Evolutionary conservation across 768 basidiomycete species (phyloP).

Genomic region (Butyriboletus loyo): DNA sequence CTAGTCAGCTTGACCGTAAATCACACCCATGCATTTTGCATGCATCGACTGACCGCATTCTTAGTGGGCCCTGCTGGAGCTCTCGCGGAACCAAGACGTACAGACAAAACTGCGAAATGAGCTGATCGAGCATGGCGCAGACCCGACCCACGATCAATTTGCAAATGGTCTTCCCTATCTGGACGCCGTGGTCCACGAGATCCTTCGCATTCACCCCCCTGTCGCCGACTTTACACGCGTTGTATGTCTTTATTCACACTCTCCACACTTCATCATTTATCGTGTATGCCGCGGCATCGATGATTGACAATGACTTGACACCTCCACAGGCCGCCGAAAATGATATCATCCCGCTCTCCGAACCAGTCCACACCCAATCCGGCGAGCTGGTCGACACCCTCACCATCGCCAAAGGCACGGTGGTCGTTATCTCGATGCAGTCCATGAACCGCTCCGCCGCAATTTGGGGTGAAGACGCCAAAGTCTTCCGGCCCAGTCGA

Average conservation of each 20-base stretch:
- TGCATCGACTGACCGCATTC: not conserved
- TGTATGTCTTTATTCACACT: not conserved
- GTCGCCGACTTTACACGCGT: conserved; percentile 17
- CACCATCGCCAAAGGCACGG: conserved; percentile 45
- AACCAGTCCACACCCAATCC: conserved; percentile 37
- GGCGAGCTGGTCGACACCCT: conserved; percentile 40
- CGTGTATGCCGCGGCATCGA: not conserved
- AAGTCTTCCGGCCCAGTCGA: conserved; percentile 57
- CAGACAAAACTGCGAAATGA: conserved; percentile 52
- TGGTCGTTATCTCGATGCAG: conserved; percentile 41
- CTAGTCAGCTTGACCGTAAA: conserved; percentile 20
- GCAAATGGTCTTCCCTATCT: conserved; percentile 50
- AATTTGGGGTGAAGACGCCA: conserved; percentile 61
- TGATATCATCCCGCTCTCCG: conserved; percentile 56
- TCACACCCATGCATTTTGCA: not conserved
- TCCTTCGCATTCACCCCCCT: conserved; percentile 42
- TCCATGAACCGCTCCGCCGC: conserved; percentile 48
- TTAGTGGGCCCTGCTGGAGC: conserved; percentile 60
- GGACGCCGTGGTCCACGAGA: conserved; percentile 41
- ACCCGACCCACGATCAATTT: conserved; percentile 56
- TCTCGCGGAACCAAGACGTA: conserved; percentile 41
- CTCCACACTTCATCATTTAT: too few relatives aligned
- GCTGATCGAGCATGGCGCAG: conserved; percentile 38
- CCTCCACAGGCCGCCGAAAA: conserved; percentile 43
- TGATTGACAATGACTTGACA: not conserved